Percentiles rank a stretch among this genome's conserved stretches.
Evolutionary conservation across 306 rosid genomes (phyloP).

Genomic region (Cucumis hystrix): DNA sequence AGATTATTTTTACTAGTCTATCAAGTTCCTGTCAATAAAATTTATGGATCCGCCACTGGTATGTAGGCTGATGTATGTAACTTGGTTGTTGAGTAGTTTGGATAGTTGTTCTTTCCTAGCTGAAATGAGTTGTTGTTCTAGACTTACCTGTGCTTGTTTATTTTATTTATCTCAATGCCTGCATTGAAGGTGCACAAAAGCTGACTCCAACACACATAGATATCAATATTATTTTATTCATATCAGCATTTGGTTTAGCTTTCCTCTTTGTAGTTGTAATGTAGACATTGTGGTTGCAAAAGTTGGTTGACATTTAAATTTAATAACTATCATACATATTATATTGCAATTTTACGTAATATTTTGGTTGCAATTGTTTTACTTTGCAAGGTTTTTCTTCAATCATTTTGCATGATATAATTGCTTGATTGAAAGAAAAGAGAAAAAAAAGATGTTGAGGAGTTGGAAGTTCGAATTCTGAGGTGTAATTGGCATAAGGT

Average conservation of each 20-base stretch:
- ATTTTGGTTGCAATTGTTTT: not conserved
- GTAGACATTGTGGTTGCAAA: not conserved
- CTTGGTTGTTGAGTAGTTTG: not conserved
- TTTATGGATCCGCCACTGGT: no score
- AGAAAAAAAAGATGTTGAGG: no score
- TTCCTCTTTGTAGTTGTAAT: not conserved
- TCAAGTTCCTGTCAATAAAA: no score
- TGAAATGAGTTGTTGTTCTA: not conserved
- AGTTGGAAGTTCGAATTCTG: not conserved
- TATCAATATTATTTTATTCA: not conserved
- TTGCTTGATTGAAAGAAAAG: not conserved
- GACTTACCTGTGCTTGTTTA: not conserved
- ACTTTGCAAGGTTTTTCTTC: not conserved
- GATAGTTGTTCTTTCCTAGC: not conserved
- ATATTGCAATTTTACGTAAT: not conserved
- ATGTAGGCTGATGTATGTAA: not conserved
- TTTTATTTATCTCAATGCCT: not conserved
- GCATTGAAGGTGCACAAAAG: not conserved
- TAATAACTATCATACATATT: not conserved
- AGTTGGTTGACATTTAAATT: not conserved
- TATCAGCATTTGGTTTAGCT: not conserved
- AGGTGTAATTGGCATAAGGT: not conserved
- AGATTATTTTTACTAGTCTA: no score
- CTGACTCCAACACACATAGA: not conserved
- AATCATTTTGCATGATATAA: not conserved